These are phyloP conservation scores for Pichia cabralensis DNA, from an alignment of 805 yeast genomes.

Conservation along the genomic window DNA sequence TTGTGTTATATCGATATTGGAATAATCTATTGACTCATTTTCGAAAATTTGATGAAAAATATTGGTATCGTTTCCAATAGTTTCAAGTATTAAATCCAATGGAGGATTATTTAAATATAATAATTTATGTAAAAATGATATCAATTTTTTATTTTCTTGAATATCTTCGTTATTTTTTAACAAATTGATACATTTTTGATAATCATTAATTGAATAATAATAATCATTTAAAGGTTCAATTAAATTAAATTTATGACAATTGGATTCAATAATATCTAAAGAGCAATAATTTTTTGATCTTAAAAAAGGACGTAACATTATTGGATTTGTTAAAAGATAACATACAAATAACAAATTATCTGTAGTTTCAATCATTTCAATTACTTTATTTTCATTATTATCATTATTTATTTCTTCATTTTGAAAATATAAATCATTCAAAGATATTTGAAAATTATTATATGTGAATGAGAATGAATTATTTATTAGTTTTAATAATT, in stretches of 20 bases:
- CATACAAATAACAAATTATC: slow-evolving; percentile 76
- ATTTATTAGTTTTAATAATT: too few species aligned
- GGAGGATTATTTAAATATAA: slow-evolving; percentile 26
- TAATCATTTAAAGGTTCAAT: slow-evolving; percentile 70
- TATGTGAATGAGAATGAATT: too few species aligned
- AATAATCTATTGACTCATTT: slow-evolving; percentile 31
- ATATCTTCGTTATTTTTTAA: slow-evolving; percentile 29
- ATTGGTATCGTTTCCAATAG: slow-evolving; percentile 43
- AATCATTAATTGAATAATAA: slow-evolving; percentile 52
- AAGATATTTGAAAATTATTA: too few species aligned
- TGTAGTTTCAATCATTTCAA: too few species aligned
- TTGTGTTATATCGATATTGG: slow-evolving; percentile 15
- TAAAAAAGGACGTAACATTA: slow-evolving; percentile 73
- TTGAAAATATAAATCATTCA: too few species aligned
- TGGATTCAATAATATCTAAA: slow-evolving; percentile 45
- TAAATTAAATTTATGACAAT: slow-evolving; percentile 37
- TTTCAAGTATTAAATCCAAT: slow-evolving; percentile 47
- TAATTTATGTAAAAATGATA: slow-evolving; percentile 44
- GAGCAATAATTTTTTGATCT: slow-evolving; percentile 71
- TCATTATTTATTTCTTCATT: neutral
- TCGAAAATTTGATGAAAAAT: slow-evolving; percentile 29
- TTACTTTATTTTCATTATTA: neutral
- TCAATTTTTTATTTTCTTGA: neutral
- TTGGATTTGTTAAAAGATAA: slow-evolving; percentile 57
- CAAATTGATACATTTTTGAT: slow-evolving; percentile 56